Evolutionary conservation across 164 flowering plant species (phyloP), one percentile per base, ranked within the genome.

Genomic region (Liriodendron chinense): DNA sequence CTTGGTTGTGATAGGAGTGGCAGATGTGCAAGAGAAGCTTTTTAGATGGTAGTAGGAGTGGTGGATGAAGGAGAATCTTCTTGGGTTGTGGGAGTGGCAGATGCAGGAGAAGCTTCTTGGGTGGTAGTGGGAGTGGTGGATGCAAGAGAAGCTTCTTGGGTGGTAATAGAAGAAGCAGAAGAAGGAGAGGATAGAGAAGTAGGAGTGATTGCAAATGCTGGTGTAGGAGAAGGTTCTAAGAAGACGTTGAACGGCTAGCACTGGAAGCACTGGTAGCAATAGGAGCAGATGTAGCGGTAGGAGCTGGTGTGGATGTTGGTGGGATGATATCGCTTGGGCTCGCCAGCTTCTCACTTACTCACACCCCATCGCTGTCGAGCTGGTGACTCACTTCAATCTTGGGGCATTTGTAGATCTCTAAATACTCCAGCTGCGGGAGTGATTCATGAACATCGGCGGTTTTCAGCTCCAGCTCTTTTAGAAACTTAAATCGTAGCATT

Each of bases 401-500:
- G 5, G 64, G 43, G 20, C 73, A 71, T n/a, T 56, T 6, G 12
- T 57, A 47, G 22, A 71, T 75, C 73, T 81, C 81, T 59, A 82
- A 68, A 56, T 67, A 75, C 0, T 25, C 49, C 73, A 84, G 25
- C 0, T 75, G 25, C 18, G 79, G 81, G 70, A 82, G 77, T 1
- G 47, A 12, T 23, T 34, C 47, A 20, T 9, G 20, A 14, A 82
- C 22, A 28, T 78, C 69, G 20, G 66, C 9, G 2, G 7, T 3
- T 7, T 69, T 71, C 65, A 76, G 69, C 65, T 75, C 68, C 18
- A 84, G 22, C 0, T 68, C 66, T 0, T 26, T 12, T 69, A 86
- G 59, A 67, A 7, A 83, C 80, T 81, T 84, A 47, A 86, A 59
- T 10, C 84, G 80, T 43, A 86, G 28, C 7, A 64, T 68, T 79